Percentiles rank a stretch among this genome's conserved stretches.
Conservation (phyloP, 2,329 filamentous ascomycete species). For the Xylaria sp. region DNA sequence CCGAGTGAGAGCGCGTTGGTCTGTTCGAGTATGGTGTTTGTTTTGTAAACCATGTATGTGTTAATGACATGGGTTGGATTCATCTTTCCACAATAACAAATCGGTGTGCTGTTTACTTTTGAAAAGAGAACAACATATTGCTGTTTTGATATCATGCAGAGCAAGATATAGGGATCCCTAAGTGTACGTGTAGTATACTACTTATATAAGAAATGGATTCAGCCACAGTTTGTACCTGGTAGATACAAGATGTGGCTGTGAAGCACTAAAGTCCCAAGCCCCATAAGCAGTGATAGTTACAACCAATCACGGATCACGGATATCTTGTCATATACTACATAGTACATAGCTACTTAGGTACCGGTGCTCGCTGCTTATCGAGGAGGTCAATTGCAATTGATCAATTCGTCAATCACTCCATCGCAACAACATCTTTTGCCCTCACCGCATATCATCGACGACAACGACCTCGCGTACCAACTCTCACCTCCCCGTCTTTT, state of each 20-base stretch:
- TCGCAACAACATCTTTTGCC: neutral
- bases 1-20: neutral
- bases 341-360: too few relatives aligned
- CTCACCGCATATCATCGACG: neutral
- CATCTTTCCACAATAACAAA: slow-evolving; percentile 16
- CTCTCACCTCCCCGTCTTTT: too few relatives aligned
- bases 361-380: too few relatives aligned
- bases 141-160: neutral
- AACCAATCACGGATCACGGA: slow-evolving; percentile 9
- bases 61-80: slow-evolving; percentile 8
- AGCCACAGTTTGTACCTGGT: too few relatives aligned
- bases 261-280: neutral
- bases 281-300: neutral
- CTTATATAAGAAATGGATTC: too few relatives aligned
- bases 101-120: neutral
- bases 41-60: slow-evolving; percentile 7
- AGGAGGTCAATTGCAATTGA: neutral
- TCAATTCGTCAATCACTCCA: neutral
- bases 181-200: too few relatives aligned
- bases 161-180: too few relatives aligned
- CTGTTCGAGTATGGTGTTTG: neutral
- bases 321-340: too few relatives aligned
- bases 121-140: too few relatives aligned
- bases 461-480: too few relatives aligned
- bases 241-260: slow-evolving; percentile 2